These are phyloP conservation scores for Suillus spraguei DNA, from an alignment of 768 basidiomycete genomes.

Conservation along the genomic window DNA sequence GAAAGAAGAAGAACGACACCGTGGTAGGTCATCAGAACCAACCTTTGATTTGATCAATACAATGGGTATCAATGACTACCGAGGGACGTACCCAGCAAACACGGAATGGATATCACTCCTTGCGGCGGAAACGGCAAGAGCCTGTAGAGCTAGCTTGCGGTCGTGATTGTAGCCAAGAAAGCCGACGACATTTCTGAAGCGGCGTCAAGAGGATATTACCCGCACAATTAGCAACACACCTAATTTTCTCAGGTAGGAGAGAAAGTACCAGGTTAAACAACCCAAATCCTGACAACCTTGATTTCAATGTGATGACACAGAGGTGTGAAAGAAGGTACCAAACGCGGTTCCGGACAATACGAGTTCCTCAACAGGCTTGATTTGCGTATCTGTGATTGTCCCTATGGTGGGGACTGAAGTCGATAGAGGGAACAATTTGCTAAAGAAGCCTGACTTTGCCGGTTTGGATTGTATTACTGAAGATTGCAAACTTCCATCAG, in stretches of 20 bases:
- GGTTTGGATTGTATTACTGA: constrained; percentile 20
- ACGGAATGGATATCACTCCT: constrained; percentile 73
- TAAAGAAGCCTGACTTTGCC: constrained; percentile 37
- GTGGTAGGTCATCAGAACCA: constrained; percentile 83
- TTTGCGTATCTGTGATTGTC: constrained; percentile 31
- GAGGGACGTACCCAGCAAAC: constrained; percentile 65
- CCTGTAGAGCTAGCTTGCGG: constrained; percentile 64
- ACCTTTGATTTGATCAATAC: constrained; percentile 36
- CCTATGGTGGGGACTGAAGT: constrained; percentile 21
- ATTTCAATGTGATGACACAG: neutral
- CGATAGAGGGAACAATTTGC: constrained; percentile 34
- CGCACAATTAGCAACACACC: constrained; percentile 42
- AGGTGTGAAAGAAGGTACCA: constrained; percentile 43
- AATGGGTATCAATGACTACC: neutral
- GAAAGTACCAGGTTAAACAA: constrained; percentile 83
- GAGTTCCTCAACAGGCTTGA: constrained; percentile 70
- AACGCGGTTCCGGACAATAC: constrained; percentile 79
- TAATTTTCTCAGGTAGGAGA: constrained; percentile 68
- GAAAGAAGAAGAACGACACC: constrained; percentile 69
- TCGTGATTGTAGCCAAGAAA: constrained; percentile 79
- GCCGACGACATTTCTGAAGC: constrained; percentile 65
- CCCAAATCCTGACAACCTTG: constrained; percentile 45
- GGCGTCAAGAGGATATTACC: neutral
- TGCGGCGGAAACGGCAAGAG: constrained; percentile 67
- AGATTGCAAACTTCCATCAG: constrained; percentile 20